Evolutionary conservation across 192 early-diverging fungal species (phyloP), one percentile per base, ranked within the genome.

Genomic region (Coemansia sp.): DNA sequence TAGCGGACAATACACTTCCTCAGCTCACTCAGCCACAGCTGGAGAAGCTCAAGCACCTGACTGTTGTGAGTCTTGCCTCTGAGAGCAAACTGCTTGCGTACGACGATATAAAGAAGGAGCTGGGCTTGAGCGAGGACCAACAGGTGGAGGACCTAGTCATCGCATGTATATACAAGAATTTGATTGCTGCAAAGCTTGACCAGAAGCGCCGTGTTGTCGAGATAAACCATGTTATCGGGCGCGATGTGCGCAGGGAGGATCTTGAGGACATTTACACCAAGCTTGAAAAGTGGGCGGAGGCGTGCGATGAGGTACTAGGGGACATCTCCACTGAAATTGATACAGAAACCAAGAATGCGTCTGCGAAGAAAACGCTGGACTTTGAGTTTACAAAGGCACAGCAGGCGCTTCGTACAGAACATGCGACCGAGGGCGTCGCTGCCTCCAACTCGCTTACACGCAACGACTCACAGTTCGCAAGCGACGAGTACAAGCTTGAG

Each of bases 141-240:
- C 63, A 81, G 41, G 61, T 81, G 60, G 79, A 81, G 65, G 69
- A 76, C 61, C 51, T 81, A 9, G 79, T 81, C 49, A 76, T 81
- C 32, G 74, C 72, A n/a, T 49, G 74, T 36, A 81, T 67, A 4
- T 81, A 81, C 71, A 76, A 73, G 54, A 67, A 69, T 16, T 67
- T 81, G 52, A 13, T 81, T 36, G 42, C 63, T 21, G 79, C 74
- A 39, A 81, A 73, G 60, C 73, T 81, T 12, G 79, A 81, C 46
- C 79, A 81, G 68, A 63, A 76, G 67, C 69, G 74, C 36, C 73
- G 73, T 5, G 32, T 81, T 18, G 64, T 81, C 36, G 74, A 76
- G 52, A 63, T 81, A 3, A 70, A 81, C 40, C 75, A 68, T 54
- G 74, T 76, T 5, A 63, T 76, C 19, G 79, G 79, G 15, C 79